These are phyloP conservation scores for Sporothrix protearum DNA, from an alignment of 2,329 filamentous ascomycete species.

Conservation along the genomic window DNA sequence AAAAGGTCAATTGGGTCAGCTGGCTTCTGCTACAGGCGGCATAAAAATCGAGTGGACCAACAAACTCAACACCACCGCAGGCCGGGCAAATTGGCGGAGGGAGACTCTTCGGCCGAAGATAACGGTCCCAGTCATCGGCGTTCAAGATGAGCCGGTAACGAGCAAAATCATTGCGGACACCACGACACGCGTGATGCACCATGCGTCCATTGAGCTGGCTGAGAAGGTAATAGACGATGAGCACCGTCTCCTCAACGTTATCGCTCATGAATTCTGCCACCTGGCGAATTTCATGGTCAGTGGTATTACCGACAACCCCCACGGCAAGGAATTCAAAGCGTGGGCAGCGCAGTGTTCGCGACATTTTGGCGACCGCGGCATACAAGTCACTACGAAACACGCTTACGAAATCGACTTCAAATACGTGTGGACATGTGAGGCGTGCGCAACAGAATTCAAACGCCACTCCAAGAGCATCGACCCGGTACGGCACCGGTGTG, in stretches of 20 bases:
- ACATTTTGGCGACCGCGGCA: slow-evolving; percentile 58
- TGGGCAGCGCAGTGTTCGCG: slow-evolving; percentile 41
- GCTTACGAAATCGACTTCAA: slow-evolving; percentile 87
- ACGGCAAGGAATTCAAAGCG: slow-evolving; percentile 31
- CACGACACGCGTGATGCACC: slow-evolving; percentile 43
- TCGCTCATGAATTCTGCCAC: slow-evolving; percentile 98
- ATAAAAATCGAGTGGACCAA: slow-evolving; percentile 71
- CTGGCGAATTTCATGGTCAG: slow-evolving; percentile 87
- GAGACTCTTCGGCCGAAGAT: slow-evolving; percentile 47
- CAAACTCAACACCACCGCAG: slow-evolving; percentile 75
- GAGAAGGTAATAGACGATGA: slow-evolving; percentile 81
- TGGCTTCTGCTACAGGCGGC: slow-evolving; percentile 64
- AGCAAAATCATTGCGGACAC: slow-evolving; percentile 11
- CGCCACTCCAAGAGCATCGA: slow-evolving; percentile 86
- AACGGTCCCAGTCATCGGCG: not conserved
- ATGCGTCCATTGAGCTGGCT: slow-evolving; percentile 82
- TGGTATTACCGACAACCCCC: slow-evolving; percentile 38
- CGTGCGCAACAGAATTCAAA: slow-evolving; percentile 70
- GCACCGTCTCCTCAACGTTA: slow-evolving; percentile 74
- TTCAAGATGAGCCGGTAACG: not conserved
- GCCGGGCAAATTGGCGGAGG: slow-evolving; percentile 68
- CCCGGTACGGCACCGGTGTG: slow-evolving; percentile 66
- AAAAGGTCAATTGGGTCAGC: slow-evolving; percentile 52
- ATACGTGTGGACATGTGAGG: slow-evolving; percentile 76
- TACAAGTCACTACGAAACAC: slow-evolving; percentile 86